phyloP scores from a whole-genome alignment of 2,329 filamentous ascomycete species.

The Pseudogymnoascus sp. region DNA sequence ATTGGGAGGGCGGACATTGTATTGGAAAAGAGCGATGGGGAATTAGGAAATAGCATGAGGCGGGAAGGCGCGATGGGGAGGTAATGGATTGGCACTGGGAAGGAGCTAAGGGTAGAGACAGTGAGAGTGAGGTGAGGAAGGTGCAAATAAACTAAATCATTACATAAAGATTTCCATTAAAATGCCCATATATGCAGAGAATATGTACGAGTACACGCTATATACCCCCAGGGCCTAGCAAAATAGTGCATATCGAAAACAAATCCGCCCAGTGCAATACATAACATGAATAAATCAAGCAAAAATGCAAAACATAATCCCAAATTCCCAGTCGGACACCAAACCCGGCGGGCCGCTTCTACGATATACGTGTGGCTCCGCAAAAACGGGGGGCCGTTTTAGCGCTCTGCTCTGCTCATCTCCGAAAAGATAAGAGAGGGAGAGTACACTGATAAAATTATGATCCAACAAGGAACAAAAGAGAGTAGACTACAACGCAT shows the following conservation, averaged over 20 bases:
- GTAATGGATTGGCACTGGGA: background rate
- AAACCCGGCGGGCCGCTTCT: constrained; percentile 6
- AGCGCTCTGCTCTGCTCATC: background rate
- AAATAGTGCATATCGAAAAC: background rate
- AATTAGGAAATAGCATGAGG: too few species aligned
- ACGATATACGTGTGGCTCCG: constrained; percentile 4
- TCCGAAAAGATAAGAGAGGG: background rate
- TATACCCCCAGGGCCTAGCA: background rate
- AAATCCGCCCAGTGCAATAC: background rate
- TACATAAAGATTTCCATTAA: background rate
- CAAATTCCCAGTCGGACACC: background rate
- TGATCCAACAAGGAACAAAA: background rate
- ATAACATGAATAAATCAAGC: background rate
- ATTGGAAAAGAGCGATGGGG: background rate
- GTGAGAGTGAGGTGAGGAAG: background rate
- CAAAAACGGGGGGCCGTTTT: constrained; percentile 4
- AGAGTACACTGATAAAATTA: background rate
- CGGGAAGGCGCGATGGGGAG: background rate
- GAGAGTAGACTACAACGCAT: background rate
- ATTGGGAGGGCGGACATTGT: too few species aligned
- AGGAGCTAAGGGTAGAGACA: background rate
- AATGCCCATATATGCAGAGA: background rate
- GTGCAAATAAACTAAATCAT: background rate
- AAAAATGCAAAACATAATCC: background rate
- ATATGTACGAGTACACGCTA: background rate